These are phyloP conservation scores for Kluyveromyces lactis DNA, from an alignment of 805 yeast species.

Conservation along the genomic window DNA sequence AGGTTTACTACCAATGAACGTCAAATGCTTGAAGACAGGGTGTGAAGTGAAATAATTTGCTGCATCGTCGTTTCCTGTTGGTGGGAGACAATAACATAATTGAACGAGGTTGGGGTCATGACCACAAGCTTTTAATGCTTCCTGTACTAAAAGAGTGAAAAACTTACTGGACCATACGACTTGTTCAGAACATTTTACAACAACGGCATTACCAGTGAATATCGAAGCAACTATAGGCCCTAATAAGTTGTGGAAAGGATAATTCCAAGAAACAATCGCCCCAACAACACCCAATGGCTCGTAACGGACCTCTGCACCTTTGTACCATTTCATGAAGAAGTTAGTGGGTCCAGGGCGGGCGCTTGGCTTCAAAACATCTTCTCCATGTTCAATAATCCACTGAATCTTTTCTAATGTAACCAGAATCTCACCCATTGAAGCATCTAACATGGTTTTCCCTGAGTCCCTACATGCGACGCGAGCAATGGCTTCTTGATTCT, in stretches of 20 bases:
- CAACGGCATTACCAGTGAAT: slow-evolving; percentile 85
- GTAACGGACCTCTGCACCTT: slow-evolving; percentile 87
- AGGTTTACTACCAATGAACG: slow-evolving; percentile 93
- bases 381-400: slow-evolving; percentile 87
- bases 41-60: slow-evolving; percentile 84
- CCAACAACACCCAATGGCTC: slow-evolving; percentile 85
- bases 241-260: slow-evolving; percentile 89
- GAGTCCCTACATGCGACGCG: slow-evolving; percentile 93
- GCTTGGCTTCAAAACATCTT: slow-evolving; percentile 56
- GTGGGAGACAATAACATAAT: slow-evolving; percentile 81
- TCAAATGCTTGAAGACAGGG: slow-evolving; percentile 74
- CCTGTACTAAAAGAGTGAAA: slow-evolving; percentile 62
- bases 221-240: slow-evolving; percentile 88
- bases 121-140: slow-evolving; percentile 66
- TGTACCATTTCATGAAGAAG: slow-evolving; percentile 69
- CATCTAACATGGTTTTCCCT: slow-evolving; percentile 93
- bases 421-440: slow-evolving; percentile 92
- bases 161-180: slow-evolving; percentile 91
- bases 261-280: slow-evolving; percentile 94
- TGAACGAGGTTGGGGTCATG: slow-evolving; percentile 80
- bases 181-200: slow-evolving; percentile 91
- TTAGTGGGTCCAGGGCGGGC: slow-evolving; percentile 83
- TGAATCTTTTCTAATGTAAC: slow-evolving; percentile 88
- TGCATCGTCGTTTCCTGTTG: slow-evolving; percentile 26
- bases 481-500: slow-evolving; percentile 80